phyloP scores from a whole-genome alignment of 176 grass and related monocot species.

The Zizania latifolia region DNA sequence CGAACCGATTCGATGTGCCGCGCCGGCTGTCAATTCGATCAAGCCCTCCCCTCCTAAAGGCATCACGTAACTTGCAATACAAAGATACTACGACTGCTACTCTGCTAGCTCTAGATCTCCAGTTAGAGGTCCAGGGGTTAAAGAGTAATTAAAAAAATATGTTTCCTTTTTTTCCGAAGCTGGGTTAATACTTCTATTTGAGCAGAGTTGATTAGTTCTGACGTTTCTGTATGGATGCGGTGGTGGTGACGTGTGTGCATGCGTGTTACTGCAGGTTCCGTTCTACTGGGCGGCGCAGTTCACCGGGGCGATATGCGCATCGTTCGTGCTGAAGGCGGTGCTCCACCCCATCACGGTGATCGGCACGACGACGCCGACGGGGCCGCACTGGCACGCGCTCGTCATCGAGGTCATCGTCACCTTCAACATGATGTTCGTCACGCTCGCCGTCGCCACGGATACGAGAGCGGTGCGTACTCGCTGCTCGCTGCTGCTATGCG shows the following conservation, averaged over 20 bases:
- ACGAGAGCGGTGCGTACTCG: constrained; percentile 54
- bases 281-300: constrained; percentile 96
- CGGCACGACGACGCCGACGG: constrained; percentile 60
- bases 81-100: background rate
- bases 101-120: background rate
- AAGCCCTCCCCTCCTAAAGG: background rate
- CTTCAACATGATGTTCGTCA: constrained; percentile 99
- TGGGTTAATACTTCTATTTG: background rate
- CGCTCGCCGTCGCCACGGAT: constrained; percentile 88
- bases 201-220: background rate
- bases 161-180: background rate
- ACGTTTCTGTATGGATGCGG: background rate
- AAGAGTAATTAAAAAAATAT: background rate
- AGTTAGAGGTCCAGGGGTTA: background rate
- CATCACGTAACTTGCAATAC: background rate
- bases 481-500: too few species aligned
- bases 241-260: background rate
- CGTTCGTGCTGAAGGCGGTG: constrained; percentile 74
- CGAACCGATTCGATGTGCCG: constrained; percentile 45
- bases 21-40: background rate
- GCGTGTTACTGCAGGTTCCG: constrained; percentile 49
- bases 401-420: constrained; percentile 76
- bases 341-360: constrained; percentile 61
- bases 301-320: constrained; percentile 63
- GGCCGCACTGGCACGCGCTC: constrained; percentile 59